Evolutionary conservation across 352 stramenopile species (phyloP), one percentile per base, ranked within the genome.

Genomic region (Hyaloperonospora brassicae): DNA sequence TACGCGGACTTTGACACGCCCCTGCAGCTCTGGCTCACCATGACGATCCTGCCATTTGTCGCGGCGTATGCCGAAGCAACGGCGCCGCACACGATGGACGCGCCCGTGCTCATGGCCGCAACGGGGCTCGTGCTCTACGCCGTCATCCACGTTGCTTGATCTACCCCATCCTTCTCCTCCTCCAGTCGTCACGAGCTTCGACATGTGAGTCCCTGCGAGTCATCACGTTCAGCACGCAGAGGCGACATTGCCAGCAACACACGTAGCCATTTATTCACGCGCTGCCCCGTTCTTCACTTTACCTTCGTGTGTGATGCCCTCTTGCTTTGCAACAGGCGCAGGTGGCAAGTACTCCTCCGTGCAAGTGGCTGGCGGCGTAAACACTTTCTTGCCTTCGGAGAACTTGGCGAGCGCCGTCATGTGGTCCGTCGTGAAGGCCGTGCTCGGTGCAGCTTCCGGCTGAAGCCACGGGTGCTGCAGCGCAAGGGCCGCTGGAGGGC

Each of bases 31-130:
- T 73, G 77, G 60, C 55, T 89, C 11, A 86, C 84, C 35, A 94
- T 94, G 84, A 61, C 86, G 42, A 70, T 94, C 24, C 60, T 94
- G 45, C 79, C 84, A 5, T 86, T 86, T n/a, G 76, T 86, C 21
- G 79, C 75, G 31, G 84, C 84, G 1, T 94, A 92, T 53, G 84
- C 81, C 5, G 84, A 94, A 45, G 84, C 84, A 44, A 94, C 81
- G 36, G 77, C 84, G 13, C 84, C 84, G 10, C 84, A 94, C 47
- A 92, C 84, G 35, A 92, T 94, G 81, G 84, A 94, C 60, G 79
- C 84, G 36, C 84, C 84, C 1, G 84, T 92, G 52, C 71, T 94
- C 50, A 94, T 94, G 84, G 71, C 66, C 34, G 80, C 73, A n/a
- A 81, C 76, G 14, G 84, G 84, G 2, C 63, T 82, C 43, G 76